A percentile compares a stretch with the other conserved stretches of the same genome.
Evolutionary conservation across 495 filamentous ascomycete species (phyloP).

Genomic region (Penicillium chermesinum): DNA sequence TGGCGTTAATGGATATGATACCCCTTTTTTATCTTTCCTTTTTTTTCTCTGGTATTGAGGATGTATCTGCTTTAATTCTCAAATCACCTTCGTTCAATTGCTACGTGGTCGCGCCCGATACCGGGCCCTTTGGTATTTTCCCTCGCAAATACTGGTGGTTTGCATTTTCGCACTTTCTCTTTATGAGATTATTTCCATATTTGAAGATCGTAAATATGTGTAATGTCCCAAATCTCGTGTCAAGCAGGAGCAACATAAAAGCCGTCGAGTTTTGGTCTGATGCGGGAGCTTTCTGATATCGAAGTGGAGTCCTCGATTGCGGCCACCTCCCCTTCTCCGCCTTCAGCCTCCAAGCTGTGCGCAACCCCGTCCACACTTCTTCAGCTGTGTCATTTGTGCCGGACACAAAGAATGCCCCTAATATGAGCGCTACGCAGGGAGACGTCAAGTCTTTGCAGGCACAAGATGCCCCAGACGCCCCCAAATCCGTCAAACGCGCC

Average conservation of each 20-base stretch:
- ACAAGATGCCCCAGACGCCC: conserved; percentile 6
- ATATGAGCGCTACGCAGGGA: conserved; percentile 38
- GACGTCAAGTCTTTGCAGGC: conserved; percentile 32
- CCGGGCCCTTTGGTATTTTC: no score
- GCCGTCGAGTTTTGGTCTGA: background rate
- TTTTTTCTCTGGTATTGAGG: no score
- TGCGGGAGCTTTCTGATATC: no score
- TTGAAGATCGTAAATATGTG: background rate
- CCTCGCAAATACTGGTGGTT: no score
- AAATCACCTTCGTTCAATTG: no score
- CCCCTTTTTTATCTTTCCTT: conserved; percentile 27
- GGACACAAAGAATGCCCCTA: conserved; percentile 34
- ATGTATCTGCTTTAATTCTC: no score
- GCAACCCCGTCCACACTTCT: conserved; percentile 4
- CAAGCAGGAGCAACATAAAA: no score
- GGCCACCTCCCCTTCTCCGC: conserved; percentile 20
- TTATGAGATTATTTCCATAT: no score
- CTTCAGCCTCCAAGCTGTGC: conserved; percentile 5
- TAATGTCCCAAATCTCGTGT: background rate
- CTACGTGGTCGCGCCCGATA: no score
- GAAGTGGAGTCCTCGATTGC: background rate
- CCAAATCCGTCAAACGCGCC: conserved; percentile 27
- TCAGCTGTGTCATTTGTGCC: conserved; percentile 5
- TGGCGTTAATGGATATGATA: conserved; percentile 36
- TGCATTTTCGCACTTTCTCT: no score